These are phyloP conservation scores for Hippophae rhamnoides DNA, from an alignment of 306 rosid genomes.

Conservation along the genomic window DNA sequence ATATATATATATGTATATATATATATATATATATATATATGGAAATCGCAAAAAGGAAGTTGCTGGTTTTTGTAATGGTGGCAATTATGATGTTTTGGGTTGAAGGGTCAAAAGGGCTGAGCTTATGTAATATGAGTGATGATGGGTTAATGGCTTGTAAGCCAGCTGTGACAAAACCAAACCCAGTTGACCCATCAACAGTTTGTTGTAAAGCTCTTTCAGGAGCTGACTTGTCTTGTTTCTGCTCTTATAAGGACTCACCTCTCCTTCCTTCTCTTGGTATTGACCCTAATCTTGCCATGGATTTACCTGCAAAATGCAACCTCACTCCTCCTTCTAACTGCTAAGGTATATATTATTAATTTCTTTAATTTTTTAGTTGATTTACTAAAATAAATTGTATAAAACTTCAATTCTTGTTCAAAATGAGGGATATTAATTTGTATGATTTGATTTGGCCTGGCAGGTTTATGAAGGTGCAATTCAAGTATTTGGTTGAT, in stretches of 20 bases:
- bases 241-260: conserved; percentile 56
- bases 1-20: no score
- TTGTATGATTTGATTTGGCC: no score
- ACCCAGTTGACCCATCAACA: conserved; percentile 34
- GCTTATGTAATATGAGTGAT: conserved; percentile 40
- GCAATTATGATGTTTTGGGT: conserved; percentile 9
- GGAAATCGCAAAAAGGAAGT: conserved; percentile 14
- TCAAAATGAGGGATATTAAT: no score
- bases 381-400: no score
- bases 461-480: no score
- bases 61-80: conserved; percentile 3
- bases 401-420: no score
- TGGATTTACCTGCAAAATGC: conserved; percentile 57
- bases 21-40: no score
- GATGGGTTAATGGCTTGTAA: conserved; percentile 45
- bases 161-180: conserved; percentile 52
- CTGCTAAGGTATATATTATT: conserved; percentile 35
- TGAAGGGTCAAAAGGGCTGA: conserved; percentile 16
- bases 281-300: conserved; percentile 55
- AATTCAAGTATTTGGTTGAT: no score
- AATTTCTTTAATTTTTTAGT: no score
- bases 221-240: conserved; percentile 50
- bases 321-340: conserved; percentile 35
- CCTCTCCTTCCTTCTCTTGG: conserved; percentile 39
- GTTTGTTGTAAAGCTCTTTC: conserved; percentile 45